Conservation (phyloP, 2,329 filamentous ascomycete genomes). For the Diaporthe sp. region DNA sequence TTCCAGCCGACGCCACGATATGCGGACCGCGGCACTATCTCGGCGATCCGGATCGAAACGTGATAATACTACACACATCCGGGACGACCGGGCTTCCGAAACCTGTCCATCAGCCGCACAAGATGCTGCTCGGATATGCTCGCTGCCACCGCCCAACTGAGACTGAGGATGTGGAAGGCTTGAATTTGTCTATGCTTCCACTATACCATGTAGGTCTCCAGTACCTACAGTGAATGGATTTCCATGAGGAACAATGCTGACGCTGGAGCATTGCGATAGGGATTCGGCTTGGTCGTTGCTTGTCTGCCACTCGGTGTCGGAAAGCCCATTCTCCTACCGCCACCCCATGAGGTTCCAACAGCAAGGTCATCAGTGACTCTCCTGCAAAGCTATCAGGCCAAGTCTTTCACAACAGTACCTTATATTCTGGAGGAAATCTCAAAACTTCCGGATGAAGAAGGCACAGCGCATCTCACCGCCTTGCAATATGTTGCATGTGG, state of each 20-base stretch:
- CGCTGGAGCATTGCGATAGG: neutral
- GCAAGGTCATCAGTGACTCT: neutral
- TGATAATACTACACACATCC: neutral
- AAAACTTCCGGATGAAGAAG: neutral
- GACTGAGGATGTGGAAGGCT: neutral
- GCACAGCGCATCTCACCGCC: neutral
- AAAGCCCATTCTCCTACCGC: conserved; percentile 1
- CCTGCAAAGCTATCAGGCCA: neutral
- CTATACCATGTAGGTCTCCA: neutral
- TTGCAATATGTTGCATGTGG: conserved; percentile 10
- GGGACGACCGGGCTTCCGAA: conserved; percentile 16
- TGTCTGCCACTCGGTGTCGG: neutral
- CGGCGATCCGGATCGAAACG: neutral
- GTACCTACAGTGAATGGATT: no score
- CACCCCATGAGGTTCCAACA: neutral
- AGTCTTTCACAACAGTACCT: conserved; percentile 11
- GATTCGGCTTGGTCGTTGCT: neutral
- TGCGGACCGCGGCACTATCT: neutral
- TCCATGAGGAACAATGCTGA: neutral
- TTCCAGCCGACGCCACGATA: neutral
- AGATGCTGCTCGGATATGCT: conserved; percentile 2
- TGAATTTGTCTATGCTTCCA: conserved; percentile 13
- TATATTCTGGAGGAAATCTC: conserved; percentile 2
- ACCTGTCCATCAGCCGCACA: neutral
- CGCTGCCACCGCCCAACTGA: neutral